These are phyloP conservation scores for Colletotrichum ledebouriae DNA, from an alignment of 2,329 filamentous ascomycete genomes.

Conservation along the genomic window DNA sequence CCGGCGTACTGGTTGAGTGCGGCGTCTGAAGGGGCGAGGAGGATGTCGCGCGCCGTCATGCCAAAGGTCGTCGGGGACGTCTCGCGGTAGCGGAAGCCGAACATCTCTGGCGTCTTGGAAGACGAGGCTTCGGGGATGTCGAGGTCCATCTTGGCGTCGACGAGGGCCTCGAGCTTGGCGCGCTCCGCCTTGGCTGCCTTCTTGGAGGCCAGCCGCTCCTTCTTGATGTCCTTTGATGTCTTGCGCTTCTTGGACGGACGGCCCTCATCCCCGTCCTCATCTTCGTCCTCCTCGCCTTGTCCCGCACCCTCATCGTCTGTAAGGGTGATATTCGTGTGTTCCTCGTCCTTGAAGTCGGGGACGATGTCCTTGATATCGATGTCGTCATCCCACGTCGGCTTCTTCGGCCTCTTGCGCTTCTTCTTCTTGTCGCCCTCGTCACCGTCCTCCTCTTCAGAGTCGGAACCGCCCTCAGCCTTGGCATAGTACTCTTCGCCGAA, in stretches of 20 bases:
- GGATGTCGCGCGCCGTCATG: conserved; percentile 89
- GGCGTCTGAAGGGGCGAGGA: conserved; percentile 86
- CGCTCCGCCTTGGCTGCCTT: conserved; percentile 85
- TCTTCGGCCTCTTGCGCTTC: conserved; percentile 77
- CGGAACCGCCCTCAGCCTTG: conserved; percentile 74
- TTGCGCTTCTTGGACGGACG: conserved; percentile 69
- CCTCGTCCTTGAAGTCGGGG: conserved; percentile 83
- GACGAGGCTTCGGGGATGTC: conserved; percentile 70
- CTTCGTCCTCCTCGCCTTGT: conserved; percentile 51
- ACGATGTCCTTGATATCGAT: conserved; percentile 96
- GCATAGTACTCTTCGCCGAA: conserved; percentile 96
- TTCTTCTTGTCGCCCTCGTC: conserved; percentile 62
- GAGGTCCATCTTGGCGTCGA: conserved; percentile 85
- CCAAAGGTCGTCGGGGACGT: conserved; percentile 92
- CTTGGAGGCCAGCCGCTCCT: conserved; percentile 70
- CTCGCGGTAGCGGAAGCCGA: conserved; percentile 89
- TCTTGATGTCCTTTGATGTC: conserved; percentile 71
- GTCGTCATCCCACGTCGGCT: conserved; percentile 95
- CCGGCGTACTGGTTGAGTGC: conserved; percentile 92
- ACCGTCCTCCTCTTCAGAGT: conserved; percentile 71
- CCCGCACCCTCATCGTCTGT: conserved; percentile 64
- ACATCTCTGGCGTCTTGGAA: conserved; percentile 52
- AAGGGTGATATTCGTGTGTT: conserved; percentile 65
- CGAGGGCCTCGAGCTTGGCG: conserved; percentile 84
- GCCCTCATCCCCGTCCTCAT: conserved; percentile 58